Evolutionary conservation across 1,139 yeast genomes (phyloP), one percentile per base, ranked within the genome.

Genomic region (Debaryomyces subglobosus): DNA sequence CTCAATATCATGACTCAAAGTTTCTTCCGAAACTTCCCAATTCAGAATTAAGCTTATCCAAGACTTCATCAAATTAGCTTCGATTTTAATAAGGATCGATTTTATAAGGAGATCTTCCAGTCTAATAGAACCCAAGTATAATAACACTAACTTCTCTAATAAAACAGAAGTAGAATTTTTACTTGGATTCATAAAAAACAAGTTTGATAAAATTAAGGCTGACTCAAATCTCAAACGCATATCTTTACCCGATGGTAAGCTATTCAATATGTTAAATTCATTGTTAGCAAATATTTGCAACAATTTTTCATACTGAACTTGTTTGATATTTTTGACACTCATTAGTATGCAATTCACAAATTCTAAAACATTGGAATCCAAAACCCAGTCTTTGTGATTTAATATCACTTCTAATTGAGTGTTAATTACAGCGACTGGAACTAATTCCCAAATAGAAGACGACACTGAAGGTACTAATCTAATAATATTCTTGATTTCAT

Each of bases 341-440:
- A 76, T 60, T 4, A 78, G 58, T 1, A 75, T 44, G 45, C 58
- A 55, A 33, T 69, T 64, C 4, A 72, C 67, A 56, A 84, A 79
- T 41, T 72, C 68, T 52, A 88, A 62, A 13, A 63, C 63, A 1
- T 57, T 59, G 15, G 67, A 59, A n/a, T 66, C 54, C 15, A 52
- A 47, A 3, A 81, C 60, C 86, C 89, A 87, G 41, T 67, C 60
- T 8, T 63, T 55, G 30, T 74, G 75, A 4, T 69, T 67, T 21
- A 86, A 69, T 4, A 86, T 63, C 13, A 81, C 89, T 62, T 89
- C 95, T 32, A 89, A 64, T 54, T 87, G 87, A 0, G 96, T 72
- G 54, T 87, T 85, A 12, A 88, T 53, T 37, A 84, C 69, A 5
- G 74, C 60, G 5, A 65, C 58, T 2, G 86, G 79, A 10, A 82